Conservation (phyloP, 495 filamentous ascomycete genomes). For the Penicillium cataractarum region DNA sequence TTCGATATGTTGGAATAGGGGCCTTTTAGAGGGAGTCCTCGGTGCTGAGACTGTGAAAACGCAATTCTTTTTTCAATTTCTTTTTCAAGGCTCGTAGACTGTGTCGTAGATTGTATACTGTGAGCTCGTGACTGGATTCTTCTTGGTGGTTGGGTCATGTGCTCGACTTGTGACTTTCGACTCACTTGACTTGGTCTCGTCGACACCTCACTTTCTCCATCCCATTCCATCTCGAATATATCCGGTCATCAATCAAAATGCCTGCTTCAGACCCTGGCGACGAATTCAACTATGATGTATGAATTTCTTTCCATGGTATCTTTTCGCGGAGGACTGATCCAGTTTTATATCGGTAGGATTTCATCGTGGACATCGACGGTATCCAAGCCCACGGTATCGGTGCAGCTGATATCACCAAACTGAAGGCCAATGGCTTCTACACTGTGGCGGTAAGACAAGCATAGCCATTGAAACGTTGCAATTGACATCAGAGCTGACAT, state of each 20-base stretch:
- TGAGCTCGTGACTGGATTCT: background rate
- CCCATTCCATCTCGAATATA: background rate
- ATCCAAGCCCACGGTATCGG: slow-evolving; percentile 77
- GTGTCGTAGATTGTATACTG: background rate
- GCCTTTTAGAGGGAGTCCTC: slow-evolving; percentile 27
- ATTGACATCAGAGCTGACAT: slow-evolving; percentile 6
- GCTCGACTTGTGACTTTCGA: background rate
- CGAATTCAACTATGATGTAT: slow-evolving; percentile 60
- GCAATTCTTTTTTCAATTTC: slow-evolving; percentile 21
- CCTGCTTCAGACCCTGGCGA: slow-evolving; percentile 55
- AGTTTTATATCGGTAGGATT: slow-evolving; percentile 35
- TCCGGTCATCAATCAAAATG: slow-evolving; percentile 35
- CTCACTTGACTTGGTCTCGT: slow-evolving; percentile 1
- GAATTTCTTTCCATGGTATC: slow-evolving; percentile 1
- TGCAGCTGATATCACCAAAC: slow-evolving; percentile 73
- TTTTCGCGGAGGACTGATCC: background rate
- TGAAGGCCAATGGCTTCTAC: slow-evolving; percentile 71
- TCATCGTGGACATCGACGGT: slow-evolving; percentile 75
- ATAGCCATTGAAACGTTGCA: background rate
- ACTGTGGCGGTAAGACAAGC: slow-evolving; percentile 62
- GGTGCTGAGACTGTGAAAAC: slow-evolving; percentile 36
- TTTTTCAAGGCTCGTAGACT: background rate
- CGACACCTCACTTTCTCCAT: background rate
- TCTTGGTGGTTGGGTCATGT: background rate
- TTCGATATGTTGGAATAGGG: slow-evolving; percentile 28